These are phyloP conservation scores for Lathyrus tuberosus DNA, from an alignment of 306 rosid genomes.

Conservation along the genomic window DNA sequence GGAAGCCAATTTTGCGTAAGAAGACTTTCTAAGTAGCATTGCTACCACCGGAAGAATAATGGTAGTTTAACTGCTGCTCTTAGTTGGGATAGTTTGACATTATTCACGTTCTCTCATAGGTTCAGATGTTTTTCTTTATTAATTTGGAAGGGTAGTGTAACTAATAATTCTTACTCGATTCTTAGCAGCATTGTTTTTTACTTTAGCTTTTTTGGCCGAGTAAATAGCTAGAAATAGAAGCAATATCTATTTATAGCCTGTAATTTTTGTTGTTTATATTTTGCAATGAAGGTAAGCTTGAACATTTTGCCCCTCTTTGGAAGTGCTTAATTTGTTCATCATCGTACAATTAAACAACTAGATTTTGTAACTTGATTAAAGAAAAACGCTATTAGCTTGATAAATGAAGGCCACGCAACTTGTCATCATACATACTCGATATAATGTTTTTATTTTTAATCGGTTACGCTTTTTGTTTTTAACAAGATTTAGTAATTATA, in stretches of 20 bases:
- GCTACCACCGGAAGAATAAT: conserved; percentile 26
- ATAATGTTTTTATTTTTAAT: too few species aligned
- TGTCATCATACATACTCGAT: too few species aligned
- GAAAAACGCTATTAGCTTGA: background rate
- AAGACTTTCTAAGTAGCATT: conserved; percentile 64
- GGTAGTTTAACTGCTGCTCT: conserved; percentile 37
- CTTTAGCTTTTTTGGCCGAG: background rate
- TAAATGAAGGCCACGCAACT: background rate
- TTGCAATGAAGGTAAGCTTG: conserved; percentile 9
- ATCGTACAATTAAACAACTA: conserved; percentile 11
- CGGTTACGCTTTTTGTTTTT: too few species aligned
- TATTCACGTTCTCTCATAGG: conserved; percentile 41
- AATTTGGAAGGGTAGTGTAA: conserved; percentile 30
- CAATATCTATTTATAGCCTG: conserved; percentile 30
- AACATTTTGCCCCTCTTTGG: conserved; percentile 18
- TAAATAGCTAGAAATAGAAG: conserved; percentile 34
- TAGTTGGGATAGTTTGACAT: conserved; percentile 42
- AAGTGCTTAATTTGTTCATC: conserved; percentile 28
- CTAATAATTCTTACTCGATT: conserved; percentile 18
- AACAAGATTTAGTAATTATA: too few species aligned
- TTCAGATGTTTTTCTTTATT: conserved; percentile 34
- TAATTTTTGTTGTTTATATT: conserved; percentile 20
- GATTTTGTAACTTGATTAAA: conserved; percentile 16
- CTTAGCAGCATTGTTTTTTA: conserved; percentile 33
- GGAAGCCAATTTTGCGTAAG: conserved; percentile 75